A percentile compares a stretch with the other conserved stretches of the same genome.
These are phyloP conservation scores for Trametes coccinea DNA, from an alignment of 768 basidiomycete species.

Conservation along the genomic window DNA sequence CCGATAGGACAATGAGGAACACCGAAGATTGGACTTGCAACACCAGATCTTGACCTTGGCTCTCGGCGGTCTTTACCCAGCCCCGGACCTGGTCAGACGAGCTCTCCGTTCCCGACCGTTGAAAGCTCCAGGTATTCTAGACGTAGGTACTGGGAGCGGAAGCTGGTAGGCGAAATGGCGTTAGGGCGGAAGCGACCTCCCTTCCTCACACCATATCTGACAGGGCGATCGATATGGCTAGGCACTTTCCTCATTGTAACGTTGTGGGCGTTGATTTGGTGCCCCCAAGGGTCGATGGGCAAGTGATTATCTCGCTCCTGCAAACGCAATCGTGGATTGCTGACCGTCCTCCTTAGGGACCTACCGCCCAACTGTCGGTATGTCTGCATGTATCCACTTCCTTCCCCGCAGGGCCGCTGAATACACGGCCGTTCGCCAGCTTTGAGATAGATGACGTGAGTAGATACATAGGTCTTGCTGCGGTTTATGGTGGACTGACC, in stretches of 20 bases:
- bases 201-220: background rate
- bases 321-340: background rate
- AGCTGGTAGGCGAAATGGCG: slow-evolving; percentile 31
- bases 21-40: slow-evolving; percentile 35
- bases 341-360: slow-evolving; percentile 17
- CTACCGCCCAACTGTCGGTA: slow-evolving; percentile 35
- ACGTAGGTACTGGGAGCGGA: slow-evolving; percentile 37
- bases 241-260: slow-evolving; percentile 35
- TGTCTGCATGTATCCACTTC: slow-evolving; percentile 9
- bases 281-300: slow-evolving; percentile 31
- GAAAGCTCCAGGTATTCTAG: slow-evolving; percentile 29
- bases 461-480: background rate
- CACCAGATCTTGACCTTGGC: slow-evolving; percentile 32
- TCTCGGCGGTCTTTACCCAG: slow-evolving; percentile 31
- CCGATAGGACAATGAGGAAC: slow-evolving; percentile 34
- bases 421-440: slow-evolving; percentile 10
- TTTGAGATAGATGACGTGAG: slow-evolving; percentile 40
- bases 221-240: slow-evolving; percentile 38
- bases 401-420: background rate
- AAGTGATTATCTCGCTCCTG: slow-evolving; percentile 4
- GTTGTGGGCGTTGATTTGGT: slow-evolving; percentile 38
- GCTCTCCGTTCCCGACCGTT: slow-evolving; percentile 31
- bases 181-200: background rate
- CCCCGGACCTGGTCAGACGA: slow-evolving; percentile 29
- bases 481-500: background rate